These are phyloP conservation scores for Blastobotrys parvus DNA, from an alignment of 805 yeast genomes.

Conservation along the genomic window DNA sequence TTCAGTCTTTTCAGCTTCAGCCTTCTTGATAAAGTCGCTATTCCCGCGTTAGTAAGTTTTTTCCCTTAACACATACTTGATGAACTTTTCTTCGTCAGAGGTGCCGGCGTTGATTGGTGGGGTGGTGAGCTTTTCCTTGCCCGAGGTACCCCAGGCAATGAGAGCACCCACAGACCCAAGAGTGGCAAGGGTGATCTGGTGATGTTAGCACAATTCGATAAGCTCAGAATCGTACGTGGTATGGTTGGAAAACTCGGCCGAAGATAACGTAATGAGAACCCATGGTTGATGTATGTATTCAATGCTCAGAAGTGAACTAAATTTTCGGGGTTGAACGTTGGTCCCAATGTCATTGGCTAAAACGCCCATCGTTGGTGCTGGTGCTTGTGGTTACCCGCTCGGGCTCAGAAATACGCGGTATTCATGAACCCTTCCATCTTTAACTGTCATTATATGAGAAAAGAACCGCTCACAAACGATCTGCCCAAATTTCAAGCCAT, in stretches of 20 bases:
- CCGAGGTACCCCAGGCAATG: constrained; percentile 65
- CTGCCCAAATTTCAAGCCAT: too few relatives aligned
- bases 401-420: too few relatives aligned
- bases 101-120: constrained; percentile 70
- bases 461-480: too few relatives aligned
- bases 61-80: constrained; percentile 25
- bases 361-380: too few relatives aligned
- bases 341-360: too few relatives aligned
- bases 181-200: constrained; percentile 72
- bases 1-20: constrained; percentile 23
- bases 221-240: constrained; percentile 40
- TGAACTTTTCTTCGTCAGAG: constrained; percentile 85
- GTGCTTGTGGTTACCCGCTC: too few relatives aligned
- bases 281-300: constrained; percentile 38
- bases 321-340: too few relatives aligned
- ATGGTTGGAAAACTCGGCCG: constrained; percentile 79
- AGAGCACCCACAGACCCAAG: constrained; percentile 58
- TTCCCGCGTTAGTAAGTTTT: background rate
- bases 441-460: too few relatives aligned
- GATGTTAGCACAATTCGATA: constrained; percentile 1
- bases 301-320: too few relatives aligned
- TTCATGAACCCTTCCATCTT: too few relatives aligned
- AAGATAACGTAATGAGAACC: constrained; percentile 77
- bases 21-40: constrained; percentile 54
- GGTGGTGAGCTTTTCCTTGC: constrained; percentile 48